Conservation (phyloP, 306 rosid genomes). For the Begonia peltatifolia region DNA sequence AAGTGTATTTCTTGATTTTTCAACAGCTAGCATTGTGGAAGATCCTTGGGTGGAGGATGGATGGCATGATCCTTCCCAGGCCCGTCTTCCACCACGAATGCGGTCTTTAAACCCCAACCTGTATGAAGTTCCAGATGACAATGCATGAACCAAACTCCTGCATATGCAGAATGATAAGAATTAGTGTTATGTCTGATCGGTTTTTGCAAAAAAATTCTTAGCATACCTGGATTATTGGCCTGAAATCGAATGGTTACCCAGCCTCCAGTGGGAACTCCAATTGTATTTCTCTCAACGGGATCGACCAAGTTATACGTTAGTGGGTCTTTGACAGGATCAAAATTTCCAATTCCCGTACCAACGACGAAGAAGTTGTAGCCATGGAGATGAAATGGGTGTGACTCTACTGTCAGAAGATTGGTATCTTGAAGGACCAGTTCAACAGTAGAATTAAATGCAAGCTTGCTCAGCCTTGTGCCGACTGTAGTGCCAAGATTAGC, state of each 20-base stretch:
- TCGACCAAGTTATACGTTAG: slow-evolving; percentile 18
- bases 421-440: slow-evolving; percentile 22
- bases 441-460: slow-evolving; percentile 15
- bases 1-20: background rate
- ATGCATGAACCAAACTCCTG: slow-evolving; percentile 71
- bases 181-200: background rate
- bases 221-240: slow-evolving; percentile 22
- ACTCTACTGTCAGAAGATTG: slow-evolving; percentile 19
- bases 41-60: slow-evolving; percentile 54
- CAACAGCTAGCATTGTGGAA: slow-evolving; percentile 38
- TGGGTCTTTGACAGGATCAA: slow-evolving; percentile 16
- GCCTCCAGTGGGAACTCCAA: slow-evolving; percentile 21
- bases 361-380: slow-evolving; percentile 23
- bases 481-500: slow-evolving; percentile 14
- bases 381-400: slow-evolving; percentile 25
- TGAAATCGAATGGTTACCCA: slow-evolving; percentile 20
- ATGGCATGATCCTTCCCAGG: slow-evolving; percentile 31
- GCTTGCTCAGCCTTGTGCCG: slow-evolving; percentile 16
- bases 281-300: slow-evolving; percentile 19
- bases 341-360: slow-evolving; percentile 22
- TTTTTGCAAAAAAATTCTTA: background rate
- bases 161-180: background rate
- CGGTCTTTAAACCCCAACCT: slow-evolving; percentile 63
- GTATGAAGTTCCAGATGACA: slow-evolving; percentile 64
- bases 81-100: slow-evolving; percentile 56